Base-by-base conservation (phyloP, 2,329 filamentous ascomycete genomes). In the Colletotrichum cereale region DNA sequence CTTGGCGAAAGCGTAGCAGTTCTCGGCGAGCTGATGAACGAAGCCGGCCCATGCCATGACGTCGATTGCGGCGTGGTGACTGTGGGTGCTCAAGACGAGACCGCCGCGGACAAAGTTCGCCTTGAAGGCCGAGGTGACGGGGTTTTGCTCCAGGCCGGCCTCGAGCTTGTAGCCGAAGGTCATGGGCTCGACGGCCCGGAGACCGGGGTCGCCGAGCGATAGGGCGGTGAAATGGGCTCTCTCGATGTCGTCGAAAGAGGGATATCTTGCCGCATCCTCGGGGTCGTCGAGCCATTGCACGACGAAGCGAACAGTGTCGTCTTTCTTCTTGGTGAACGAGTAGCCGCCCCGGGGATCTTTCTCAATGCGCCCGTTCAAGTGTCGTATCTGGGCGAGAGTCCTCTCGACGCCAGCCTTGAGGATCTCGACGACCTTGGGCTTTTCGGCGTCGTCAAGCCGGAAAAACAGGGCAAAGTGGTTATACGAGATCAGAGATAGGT, bases 11-110 rank as follows among this genome's bases (percentile, higher is more conserved):
- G 83, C 79, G 48, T 75, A 73, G 73, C 82, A 85, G 67, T 84
- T 84, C 52, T 85, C 83, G 8, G 83, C 83, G 4, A 85, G 78
- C 75, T 85, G 82, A 24, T 80, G 78, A 0, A 76, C 74, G 26
- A 82, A 79, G 6, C 77, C 76, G 0, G 79, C 77, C 82, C 83
- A 84, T 4, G 81, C 82, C 79, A 82, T 83, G 0, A 83, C 75
- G 71, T 85, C 83, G 68, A 82, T 83, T 52, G 79, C 73, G 58
- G 82, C 85, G 67, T 86, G 84, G 55, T 85, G 84, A 61, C 77
- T 75, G 50, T 85, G 82, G 62, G 82, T 82, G 42, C 79, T 80
- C 62, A 85, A 79, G 11, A 85, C 77, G 1, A 85, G 69, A 0
- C 83, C 84, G 3, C 83, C 83, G 0, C 75, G 78, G 34, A 85